Evolutionary conservation across 441 rosid species (phyloP).

Genomic region (Brassica balearica): DNA sequence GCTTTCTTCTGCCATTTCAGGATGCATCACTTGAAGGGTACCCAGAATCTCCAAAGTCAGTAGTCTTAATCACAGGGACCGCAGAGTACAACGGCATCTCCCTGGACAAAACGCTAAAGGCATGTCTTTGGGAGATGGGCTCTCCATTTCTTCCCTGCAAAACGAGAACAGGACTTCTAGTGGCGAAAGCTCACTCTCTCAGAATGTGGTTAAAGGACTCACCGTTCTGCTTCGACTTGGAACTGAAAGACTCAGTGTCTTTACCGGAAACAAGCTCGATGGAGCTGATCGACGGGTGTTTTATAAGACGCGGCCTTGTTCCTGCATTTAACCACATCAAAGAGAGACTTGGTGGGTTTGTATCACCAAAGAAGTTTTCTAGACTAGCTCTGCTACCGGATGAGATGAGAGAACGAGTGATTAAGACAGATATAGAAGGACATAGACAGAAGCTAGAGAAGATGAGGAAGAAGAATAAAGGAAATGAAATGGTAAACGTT

Average conservation of each 20-base stretch:
- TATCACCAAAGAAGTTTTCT: constrained; percentile 89
- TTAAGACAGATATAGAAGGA: constrained; percentile 75
- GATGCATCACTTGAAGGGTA: constrained; percentile 92
- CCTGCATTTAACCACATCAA: constrained; percentile 92
- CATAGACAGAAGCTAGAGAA: constrained; percentile 68
- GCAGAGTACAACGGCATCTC: constrained; percentile 89
- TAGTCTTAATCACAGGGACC: constrained; percentile 87
- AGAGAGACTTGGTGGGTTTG: constrained; percentile 81
- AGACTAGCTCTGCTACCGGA: constrained; percentile 80
- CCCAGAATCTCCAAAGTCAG: constrained; percentile 94
- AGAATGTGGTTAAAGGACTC: constrained; percentile 99
- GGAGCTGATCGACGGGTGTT: constrained; percentile 86
- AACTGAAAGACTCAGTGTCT: constrained; percentile 69
- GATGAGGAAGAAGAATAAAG: constrained; percentile 51
- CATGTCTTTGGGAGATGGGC: constrained; percentile 98
- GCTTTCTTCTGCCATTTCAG: constrained; percentile 46
- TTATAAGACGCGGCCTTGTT: constrained; percentile 84
- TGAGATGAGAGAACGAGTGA: constrained; percentile 72
- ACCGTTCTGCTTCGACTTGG: constrained; percentile 93
- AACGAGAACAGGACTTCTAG: constrained; percentile 82
- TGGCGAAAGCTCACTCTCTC: constrained; percentile 93
- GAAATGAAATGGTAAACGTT: constrained; percentile 13
- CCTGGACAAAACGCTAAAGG: constrained; percentile 80
- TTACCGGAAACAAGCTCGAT: constrained; percentile 80
- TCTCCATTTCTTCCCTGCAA: constrained; percentile 93